These are phyloP conservation scores for Mycena citricolor DNA, from an alignment of 1,284 basidiomycete species.

Conservation along the genomic window DNA sequence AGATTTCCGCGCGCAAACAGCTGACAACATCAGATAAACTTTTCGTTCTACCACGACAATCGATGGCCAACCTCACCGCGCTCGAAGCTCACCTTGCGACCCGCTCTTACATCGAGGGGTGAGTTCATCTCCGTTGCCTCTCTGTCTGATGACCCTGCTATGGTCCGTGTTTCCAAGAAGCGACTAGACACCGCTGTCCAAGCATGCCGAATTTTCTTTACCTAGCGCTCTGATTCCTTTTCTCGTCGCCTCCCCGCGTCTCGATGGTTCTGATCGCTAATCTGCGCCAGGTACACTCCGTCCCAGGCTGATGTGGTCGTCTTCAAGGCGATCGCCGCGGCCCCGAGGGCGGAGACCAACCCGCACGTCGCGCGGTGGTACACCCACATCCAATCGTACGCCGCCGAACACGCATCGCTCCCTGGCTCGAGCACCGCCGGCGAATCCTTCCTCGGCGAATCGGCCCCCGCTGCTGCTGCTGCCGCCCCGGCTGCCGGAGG, in stretches of 20 bases:
- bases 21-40: too few species aligned
- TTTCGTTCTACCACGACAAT: constrained; percentile 25
- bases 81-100: constrained; percentile 85
- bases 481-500: constrained; percentile 69
- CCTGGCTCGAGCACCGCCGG: constrained; percentile 86
- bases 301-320: constrained; percentile 97
- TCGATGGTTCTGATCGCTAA: constrained; percentile 20
- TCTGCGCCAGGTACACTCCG: constrained; percentile 74
- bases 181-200: constrained; percentile 81
- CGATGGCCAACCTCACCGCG: constrained; percentile 59
- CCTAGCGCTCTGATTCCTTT: constrained; percentile 71
- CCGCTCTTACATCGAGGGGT: constrained; percentile 93
- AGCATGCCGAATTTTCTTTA: constrained; percentile 62
- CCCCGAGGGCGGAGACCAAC: constrained; percentile 65
- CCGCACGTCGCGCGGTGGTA: constrained; percentile 93
- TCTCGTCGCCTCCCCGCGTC: constrained; percentile 9
- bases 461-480: constrained; percentile 40
- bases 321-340: constrained; percentile 74
- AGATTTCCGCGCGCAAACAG: too few species aligned
- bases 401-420: constrained; percentile 74
- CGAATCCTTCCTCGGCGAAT: constrained; percentile 63
- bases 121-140: constrained; percentile 40
- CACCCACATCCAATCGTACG: constrained; percentile 88
- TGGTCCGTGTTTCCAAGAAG: constrained; percentile 85
- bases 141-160: constrained; percentile 29